Percentiles rank a stretch among this genome's conserved stretches.
Evolutionary conservation across 2,329 filamentous ascomycete species (phyloP).

Genomic region (Exophiala spinifera): DNA sequence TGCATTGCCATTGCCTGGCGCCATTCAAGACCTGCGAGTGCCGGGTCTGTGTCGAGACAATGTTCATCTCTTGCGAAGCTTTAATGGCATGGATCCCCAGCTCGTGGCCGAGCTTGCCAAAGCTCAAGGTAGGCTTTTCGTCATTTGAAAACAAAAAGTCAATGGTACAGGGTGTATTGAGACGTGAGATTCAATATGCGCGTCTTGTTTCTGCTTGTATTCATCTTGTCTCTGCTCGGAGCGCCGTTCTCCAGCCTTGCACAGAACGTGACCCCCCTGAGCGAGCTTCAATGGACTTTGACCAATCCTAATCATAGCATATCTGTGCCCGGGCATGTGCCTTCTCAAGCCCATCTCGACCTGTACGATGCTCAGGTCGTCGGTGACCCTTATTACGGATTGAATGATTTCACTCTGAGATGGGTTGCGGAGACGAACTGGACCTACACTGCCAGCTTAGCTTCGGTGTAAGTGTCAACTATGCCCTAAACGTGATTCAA

Average conservation of each 20-base stretch:
- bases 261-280: background rate
- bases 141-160: too few species aligned
- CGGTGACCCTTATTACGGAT: slow-evolving; percentile 68
- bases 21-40: background rate
- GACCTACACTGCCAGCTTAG: slow-evolving; percentile 51
- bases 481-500: too few species aligned
- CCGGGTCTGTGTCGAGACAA: background rate
- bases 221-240: background rate
- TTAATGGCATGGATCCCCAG: too few species aligned
- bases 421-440: slow-evolving; percentile 72
- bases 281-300: background rate
- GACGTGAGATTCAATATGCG: background rate
- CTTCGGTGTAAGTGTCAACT: slow-evolving; percentile 38
- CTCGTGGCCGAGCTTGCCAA: too few species aligned
- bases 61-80: background rate
- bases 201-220: background rate
- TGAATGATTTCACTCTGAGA: slow-evolving; percentile 69
- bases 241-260: background rate
- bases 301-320: slow-evolving; percentile 1
- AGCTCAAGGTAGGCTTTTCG: too few species aligned
- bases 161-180: too few species aligned
- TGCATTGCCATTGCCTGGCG: background rate
- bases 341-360: slow-evolving; percentile 2
- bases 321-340: background rate
- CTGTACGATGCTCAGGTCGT: background rate